These are phyloP conservation scores for Iberis pinnata DNA, from an alignment of 345 rosid species.

Conservation along the genomic window DNA sequence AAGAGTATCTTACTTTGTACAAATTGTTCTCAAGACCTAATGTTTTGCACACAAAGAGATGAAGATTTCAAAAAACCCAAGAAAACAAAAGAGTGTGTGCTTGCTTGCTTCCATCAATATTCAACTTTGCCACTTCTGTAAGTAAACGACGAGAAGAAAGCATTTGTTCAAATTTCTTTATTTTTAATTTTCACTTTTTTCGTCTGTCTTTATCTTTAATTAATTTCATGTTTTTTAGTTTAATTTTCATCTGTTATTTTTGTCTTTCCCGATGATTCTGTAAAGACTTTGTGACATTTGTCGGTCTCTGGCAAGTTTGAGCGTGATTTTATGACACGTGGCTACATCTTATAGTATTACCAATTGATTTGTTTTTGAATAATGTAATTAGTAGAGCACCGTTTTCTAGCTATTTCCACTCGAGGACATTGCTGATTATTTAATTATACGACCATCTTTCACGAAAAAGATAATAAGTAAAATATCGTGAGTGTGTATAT, in stretches of 20 bases:
- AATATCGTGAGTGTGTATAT: too few species aligned
- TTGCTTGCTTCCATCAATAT: slow-evolving; percentile 5
- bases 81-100: slow-evolving; percentile 15
- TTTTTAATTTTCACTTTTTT: too few species aligned
- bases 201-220: too few species aligned
- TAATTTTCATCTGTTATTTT: background rate
- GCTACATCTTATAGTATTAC: background rate
- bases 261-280: slow-evolving; percentile 6
- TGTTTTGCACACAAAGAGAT: background rate
- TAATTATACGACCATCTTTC: too few species aligned
- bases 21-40: slow-evolving; percentile 8
- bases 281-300: too few species aligned
- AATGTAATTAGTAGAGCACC: too few species aligned
- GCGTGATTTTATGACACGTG: slow-evolving; percentile 21
- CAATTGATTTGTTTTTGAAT: background rate
- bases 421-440: too few species aligned
- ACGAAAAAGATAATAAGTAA: too few species aligned
- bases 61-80: background rate
- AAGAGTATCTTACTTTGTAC: slow-evolving; percentile 21
- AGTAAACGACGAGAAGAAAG: slow-evolving; percentile 23
- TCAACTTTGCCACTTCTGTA: slow-evolving; percentile 24
- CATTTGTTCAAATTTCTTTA: too few species aligned
- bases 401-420: too few species aligned
- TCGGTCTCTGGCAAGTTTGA: slow-evolving; percentile 8
- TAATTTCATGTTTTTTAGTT: background rate